A percentile compares a stretch with the other conserved stretches of the same genome.
Conservation (phyloP, 2,329 filamentous ascomycete genomes). For the Trichoderma cornu-damae region DNA sequence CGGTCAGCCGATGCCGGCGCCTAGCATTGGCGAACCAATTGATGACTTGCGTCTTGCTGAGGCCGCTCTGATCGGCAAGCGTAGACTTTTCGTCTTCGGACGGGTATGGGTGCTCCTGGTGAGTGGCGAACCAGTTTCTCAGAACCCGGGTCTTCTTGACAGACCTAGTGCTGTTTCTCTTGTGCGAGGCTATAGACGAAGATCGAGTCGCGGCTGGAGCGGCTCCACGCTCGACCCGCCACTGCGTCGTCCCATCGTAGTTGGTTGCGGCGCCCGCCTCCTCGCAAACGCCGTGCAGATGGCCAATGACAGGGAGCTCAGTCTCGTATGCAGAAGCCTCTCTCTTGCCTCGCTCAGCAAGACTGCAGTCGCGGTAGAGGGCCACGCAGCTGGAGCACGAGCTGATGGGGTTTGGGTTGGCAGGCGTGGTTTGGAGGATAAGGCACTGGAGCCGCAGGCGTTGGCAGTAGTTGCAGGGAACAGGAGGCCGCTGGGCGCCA, state of each 20-base stretch:
- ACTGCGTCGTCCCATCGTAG: constrained; percentile 4
- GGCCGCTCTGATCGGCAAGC: constrained; percentile 40
- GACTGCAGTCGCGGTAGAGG: constrained; percentile 46
- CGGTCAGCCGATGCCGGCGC: constrained; percentile 40
- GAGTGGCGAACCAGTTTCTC: constrained; percentile 42
- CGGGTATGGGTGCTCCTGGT: constrained; percentile 45
- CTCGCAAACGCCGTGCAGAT: constrained; percentile 46
- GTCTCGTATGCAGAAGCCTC: constrained; percentile 44
- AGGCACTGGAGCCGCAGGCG: constrained; percentile 43
- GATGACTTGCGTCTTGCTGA: constrained; percentile 41
- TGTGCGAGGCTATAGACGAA: constrained; percentile 24
- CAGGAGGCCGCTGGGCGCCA: constrained; percentile 39
- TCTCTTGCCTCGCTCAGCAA: constrained; percentile 41
- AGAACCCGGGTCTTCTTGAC: constrained; percentile 42
- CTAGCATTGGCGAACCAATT: constrained; percentile 50
- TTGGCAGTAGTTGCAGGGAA: constrained; percentile 42
- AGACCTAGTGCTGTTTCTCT: constrained; percentile 37
- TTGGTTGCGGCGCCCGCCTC: constrained; percentile 22
- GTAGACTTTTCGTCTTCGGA: constrained; percentile 41
- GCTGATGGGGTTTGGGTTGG: constrained; percentile 45
- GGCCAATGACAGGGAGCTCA: constrained; percentile 41
- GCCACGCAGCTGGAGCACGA: constrained; percentile 49
- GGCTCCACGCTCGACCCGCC: neutral
- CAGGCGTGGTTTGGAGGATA: constrained; percentile 42
- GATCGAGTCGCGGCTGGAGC: constrained; percentile 5